Base-by-base conservation (phyloP, 108 stramenopile species). In the Fragilariopsis cylindrus region DNA sequence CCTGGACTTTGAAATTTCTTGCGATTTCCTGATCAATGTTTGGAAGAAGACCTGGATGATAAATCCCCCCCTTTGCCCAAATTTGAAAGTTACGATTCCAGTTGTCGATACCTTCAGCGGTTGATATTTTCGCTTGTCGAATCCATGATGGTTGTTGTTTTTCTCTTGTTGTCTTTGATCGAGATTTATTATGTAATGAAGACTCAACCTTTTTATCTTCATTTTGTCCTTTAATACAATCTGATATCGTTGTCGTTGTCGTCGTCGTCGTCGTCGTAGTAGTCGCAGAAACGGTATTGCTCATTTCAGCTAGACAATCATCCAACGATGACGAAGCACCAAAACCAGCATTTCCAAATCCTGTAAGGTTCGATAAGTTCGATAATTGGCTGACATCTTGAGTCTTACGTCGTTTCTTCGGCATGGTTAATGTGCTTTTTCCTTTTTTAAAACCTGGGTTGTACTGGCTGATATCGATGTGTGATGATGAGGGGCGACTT, bases 21-120 rank as follows among this genome's bases (percentile, higher is more conserved):
- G 88, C 80, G 4, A 92, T 39, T 73, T 92, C 91, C 13, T 85
- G 77, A 39, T 85, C 86, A 46, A 90, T 54, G 67, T 79, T 83
- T 39, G 88, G 89, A 48, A 91, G 75, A 47, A 85, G 48, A 7
- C 80, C 80, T 8, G 73, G 73, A 9, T 62, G 44, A 54, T 85
- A 85, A 7, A 56, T 55, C n/a, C 72, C 73, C 47, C 73, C 71
- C 8, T 48, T 70, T 11, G 49, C 53, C 72, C 72, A 82, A n/a
- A 49, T n/a, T 42, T 45, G 45, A 42, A 77, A 74, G 5, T 66
- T 63, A 47, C 47, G 55, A 54, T 77, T 74, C 81, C 81, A 82
- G 11, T 68, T 39, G 16, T 80, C 79, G 16, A 80, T 19, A 44
- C 46, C 49, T n/a, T 73, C 72, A 7, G 42, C 13, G 39, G 50